Conservation (phyloP, 2,329 filamentous ascomycete genomes). For the Zelopaecilomyces penicillatus region DNA sequence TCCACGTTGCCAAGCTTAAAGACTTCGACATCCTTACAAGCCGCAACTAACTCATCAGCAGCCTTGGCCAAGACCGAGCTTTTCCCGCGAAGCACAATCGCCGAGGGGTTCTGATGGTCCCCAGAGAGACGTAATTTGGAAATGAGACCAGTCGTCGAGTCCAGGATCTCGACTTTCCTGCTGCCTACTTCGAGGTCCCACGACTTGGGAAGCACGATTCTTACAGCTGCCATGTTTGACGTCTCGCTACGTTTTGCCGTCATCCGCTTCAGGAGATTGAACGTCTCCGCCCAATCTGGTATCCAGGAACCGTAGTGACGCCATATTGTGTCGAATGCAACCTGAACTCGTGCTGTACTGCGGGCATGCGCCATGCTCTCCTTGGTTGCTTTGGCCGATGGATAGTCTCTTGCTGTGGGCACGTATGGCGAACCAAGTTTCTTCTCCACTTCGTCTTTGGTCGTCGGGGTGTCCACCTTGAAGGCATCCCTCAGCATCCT, state of each 20-base stretch:
- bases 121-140: constrained; percentile 24
- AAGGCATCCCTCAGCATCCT: constrained; percentile 22
- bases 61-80: constrained; percentile 23
- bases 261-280: constrained; percentile 28
- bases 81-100: constrained; percentile 24
- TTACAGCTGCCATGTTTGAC: constrained; percentile 26
- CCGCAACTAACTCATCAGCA: constrained; percentile 24
- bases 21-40: constrained; percentile 23
- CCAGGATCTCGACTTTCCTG: constrained; percentile 25
- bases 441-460: constrained; percentile 12
- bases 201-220: constrained; percentile 27
- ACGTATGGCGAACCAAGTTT: constrained; percentile 20
- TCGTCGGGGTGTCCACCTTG: constrained; percentile 13
- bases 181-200: constrained; percentile 26
- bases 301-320: constrained; percentile 18
- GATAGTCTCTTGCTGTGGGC: constrained; percentile 19
- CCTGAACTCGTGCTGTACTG: constrained; percentile 26
- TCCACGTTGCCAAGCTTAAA: constrained; percentile 29
- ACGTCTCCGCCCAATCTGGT: constrained; percentile 32
- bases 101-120: constrained; percentile 22
- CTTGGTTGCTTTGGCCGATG: constrained; percentile 15
- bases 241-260: constrained; percentile 26
- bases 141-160: constrained; percentile 25
- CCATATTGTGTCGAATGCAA: constrained; percentile 27
- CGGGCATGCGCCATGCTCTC: constrained; percentile 14